Conservation (phyloP, 2,329 filamentous ascomycete species). For the Trichoderma sp. region DNA sequence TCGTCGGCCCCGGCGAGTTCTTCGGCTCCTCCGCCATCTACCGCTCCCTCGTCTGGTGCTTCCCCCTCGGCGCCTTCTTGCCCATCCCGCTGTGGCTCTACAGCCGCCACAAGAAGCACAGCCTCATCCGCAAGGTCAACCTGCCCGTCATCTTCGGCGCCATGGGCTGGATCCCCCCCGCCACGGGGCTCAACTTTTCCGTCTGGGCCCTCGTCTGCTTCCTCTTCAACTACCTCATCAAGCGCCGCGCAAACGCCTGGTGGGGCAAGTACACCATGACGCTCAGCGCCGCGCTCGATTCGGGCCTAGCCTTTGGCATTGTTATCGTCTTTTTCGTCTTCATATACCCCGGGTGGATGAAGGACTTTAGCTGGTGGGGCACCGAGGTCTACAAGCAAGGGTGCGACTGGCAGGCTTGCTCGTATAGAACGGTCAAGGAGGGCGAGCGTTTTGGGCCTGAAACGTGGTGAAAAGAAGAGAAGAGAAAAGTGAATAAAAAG, state of each 20-base stretch:
- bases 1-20: constrained; percentile 81
- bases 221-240: constrained; percentile 78
- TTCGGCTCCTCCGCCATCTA: constrained; percentile 79
- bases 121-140: constrained; percentile 75
- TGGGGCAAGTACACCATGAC: constrained; percentile 95
- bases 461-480: constrained; percentile 53
- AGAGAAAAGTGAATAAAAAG: background rate
- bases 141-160: constrained; percentile 82
- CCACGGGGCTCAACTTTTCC: constrained; percentile 83
- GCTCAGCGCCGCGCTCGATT: constrained; percentile 79
- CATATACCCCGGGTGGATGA: constrained; percentile 77
- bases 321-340: constrained; percentile 86
- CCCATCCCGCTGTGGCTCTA: constrained; percentile 77
- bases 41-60: constrained; percentile 77
- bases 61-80: constrained; percentile 73
- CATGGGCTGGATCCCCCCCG: constrained; percentile 84
- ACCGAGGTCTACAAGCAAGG: constrained; percentile 84
- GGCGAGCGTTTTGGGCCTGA: constrained; percentile 70
- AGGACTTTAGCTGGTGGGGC: constrained; percentile 82
- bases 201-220: constrained; percentile 87
- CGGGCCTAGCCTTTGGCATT: constrained; percentile 78
- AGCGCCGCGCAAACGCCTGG: constrained; percentile 71
- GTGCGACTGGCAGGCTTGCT: constrained; percentile 82
- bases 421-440: constrained; percentile 66
- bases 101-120: constrained; percentile 60